phyloP scores from a whole-genome alignment of 371 early-diverging fungal genomes.

The Rhizomucor miehei region DNA sequence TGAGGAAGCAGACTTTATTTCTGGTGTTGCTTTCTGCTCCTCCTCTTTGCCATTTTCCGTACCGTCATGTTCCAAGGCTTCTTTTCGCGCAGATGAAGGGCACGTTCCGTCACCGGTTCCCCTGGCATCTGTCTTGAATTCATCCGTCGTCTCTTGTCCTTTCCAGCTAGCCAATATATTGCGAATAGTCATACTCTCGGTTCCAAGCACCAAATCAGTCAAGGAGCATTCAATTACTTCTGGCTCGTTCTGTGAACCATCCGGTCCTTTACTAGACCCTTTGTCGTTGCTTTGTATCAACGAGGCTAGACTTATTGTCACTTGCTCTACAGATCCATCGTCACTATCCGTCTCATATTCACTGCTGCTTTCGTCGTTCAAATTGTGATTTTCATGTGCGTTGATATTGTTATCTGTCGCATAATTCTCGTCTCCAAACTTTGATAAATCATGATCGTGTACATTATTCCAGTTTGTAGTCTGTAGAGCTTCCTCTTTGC shows the following conservation, averaged over 20 bases:
- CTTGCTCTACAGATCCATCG: background rate
- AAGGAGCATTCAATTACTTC: conserved; percentile 1
- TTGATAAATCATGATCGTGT: too few species aligned
- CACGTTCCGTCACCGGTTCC: background rate
- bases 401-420: too few species aligned
- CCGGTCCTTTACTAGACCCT: background rate
- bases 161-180: background rate
- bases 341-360: background rate
- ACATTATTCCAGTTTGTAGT: too few species aligned
- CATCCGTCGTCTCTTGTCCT: background rate
- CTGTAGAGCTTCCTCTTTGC: too few species aligned
- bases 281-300: background rate
- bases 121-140: background rate
- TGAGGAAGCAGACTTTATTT: background rate
- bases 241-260: background rate
- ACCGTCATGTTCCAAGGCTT: background rate
- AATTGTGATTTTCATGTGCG: too few species aligned
- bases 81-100: too few species aligned
- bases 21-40: background rate
- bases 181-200: conserved; percentile 1
- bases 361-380: background rate
- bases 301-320: conserved; percentile 4
- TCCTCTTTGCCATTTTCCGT: background rate
- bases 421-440: too few species aligned
- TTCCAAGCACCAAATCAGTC: conserved; percentile 3